These are phyloP conservation scores for Blastomyces parvus DNA, from an alignment of 2,329 filamentous ascomycete genomes.

Conservation along the genomic window DNA sequence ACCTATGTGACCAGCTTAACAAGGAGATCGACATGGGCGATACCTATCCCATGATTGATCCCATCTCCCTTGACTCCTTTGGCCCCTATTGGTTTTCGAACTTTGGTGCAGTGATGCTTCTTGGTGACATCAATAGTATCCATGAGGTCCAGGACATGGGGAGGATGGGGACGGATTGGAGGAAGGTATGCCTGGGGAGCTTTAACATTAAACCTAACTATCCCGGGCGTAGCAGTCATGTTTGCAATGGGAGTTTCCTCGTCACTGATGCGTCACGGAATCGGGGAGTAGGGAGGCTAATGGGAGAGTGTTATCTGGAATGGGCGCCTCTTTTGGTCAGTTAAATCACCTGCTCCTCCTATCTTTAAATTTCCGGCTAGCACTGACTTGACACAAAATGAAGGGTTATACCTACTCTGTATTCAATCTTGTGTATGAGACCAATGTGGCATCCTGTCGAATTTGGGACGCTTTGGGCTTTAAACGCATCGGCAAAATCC, in stretches of 20 bases:
- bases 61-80: constrained; percentile 64
- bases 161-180: constrained; percentile 60
- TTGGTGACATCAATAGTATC: constrained; percentile 60
- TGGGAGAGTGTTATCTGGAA: constrained; percentile 68
- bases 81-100: constrained; percentile 83
- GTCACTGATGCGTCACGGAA: constrained; percentile 64
- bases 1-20: constrained; percentile 75
- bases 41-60: constrained; percentile 79
- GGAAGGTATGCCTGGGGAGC: constrained; percentile 70
- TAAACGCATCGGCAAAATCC: constrained; percentile 80
- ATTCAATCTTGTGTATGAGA: constrained; percentile 92
- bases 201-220: constrained; percentile 96
- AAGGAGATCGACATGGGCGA: constrained; percentile 87
- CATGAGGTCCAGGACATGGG: constrained; percentile 44
- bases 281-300: constrained; percentile 62
- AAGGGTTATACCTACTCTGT: constrained; percentile 82
- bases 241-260: constrained; percentile 68
- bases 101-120: constrained; percentile 78
- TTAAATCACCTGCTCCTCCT: constrained; percentile 18
- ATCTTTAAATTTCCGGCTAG: constrained; percentile 1
- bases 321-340: constrained; percentile 58
- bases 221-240: constrained; percentile 78
- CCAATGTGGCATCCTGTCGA: constrained; percentile 77
- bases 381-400: constrained; percentile 17
- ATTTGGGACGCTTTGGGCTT: constrained; percentile 91